These are phyloP conservation scores for Candida xyloterini DNA, from an alignment of 805 yeast genomes.

Conservation along the genomic window DNA sequence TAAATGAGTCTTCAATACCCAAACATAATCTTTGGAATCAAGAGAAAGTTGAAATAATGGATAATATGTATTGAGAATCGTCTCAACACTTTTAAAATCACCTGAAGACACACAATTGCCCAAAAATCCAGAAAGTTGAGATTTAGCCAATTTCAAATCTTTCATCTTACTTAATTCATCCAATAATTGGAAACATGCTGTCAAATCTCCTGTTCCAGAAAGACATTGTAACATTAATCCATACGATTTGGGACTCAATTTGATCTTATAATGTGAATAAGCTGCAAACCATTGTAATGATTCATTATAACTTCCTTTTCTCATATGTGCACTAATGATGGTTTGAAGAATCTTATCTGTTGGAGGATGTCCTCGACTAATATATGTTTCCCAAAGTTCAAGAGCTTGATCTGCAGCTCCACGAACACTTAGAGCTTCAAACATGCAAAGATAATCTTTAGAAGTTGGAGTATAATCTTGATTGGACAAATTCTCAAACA, in stretches of 20 bases:
- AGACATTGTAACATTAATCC: conserved; percentile 34
- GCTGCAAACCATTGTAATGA: conserved; percentile 37
- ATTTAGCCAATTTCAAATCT: conserved; percentile 9
- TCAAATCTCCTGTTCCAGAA: conserved; percentile 36
- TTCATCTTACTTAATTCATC: conserved; percentile 23
- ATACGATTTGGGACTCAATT: conserved; percentile 32
- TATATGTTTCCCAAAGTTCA: conserved; percentile 42
- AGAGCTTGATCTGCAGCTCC: conserved; percentile 38
- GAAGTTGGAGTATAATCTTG: conserved; percentile 41
- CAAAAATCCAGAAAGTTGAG: conserved; percentile 21
- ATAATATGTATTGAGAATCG: conserved; percentile 20
- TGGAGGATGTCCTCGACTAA: conserved; percentile 47
- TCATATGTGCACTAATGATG: conserved; percentile 41
- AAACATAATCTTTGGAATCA: conserved; percentile 18
- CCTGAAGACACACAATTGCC: conserved; percentile 20
- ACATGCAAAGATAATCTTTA: conserved; percentile 56
- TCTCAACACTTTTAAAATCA: conserved; percentile 26
- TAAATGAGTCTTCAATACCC: conserved; percentile 27
- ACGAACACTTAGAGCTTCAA: conserved; percentile 61
- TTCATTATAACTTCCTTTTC: conserved; percentile 34
- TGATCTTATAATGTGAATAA: conserved; percentile 31
- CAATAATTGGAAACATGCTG: conserved; percentile 33
- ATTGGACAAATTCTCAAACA: conserved; percentile 61
- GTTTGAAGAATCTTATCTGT: conserved; percentile 42
- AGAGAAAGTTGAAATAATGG: conserved; percentile 24